Evolutionary conservation across 2,329 filamentous ascomycete genomes (phyloP).

Genomic region (Cadophora malorum): DNA sequence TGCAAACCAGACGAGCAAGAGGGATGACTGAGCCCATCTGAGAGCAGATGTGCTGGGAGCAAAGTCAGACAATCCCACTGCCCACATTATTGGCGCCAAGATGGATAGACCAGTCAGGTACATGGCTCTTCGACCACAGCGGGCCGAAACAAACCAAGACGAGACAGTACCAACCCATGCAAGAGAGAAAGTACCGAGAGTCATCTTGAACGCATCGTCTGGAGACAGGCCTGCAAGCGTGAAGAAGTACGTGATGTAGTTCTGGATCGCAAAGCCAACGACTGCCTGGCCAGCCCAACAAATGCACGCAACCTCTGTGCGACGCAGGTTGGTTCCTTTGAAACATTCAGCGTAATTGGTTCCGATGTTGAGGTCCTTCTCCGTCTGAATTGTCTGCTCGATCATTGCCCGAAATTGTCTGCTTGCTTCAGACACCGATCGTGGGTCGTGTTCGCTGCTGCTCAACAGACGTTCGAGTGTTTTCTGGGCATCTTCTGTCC

Average conservation of each 20-base stretch:
- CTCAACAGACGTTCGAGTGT: not conserved
- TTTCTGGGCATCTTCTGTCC: not conserved
- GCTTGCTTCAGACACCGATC: slow-evolving; percentile 36
- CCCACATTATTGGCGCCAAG: slow-evolving; percentile 51
- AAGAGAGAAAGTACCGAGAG: slow-evolving; percentile 54
- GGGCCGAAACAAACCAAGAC: slow-evolving; percentile 56
- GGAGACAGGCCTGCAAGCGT: slow-evolving; percentile 59
- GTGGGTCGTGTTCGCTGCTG: not conserved
- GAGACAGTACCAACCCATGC: slow-evolving; percentile 58
- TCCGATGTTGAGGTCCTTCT: slow-evolving; percentile 51
- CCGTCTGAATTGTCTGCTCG: slow-evolving; percentile 60
- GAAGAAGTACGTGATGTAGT: slow-evolving; percentile 68
- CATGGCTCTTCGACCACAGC: slow-evolving; percentile 56
- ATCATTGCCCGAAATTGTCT: slow-evolving; percentile 57
- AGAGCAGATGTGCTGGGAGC: slow-evolving; percentile 49
- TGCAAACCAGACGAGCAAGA: slow-evolving; percentile 50
- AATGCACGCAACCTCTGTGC: slow-evolving; percentile 60
- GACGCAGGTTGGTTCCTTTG: slow-evolving; percentile 53
- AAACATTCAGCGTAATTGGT: slow-evolving; percentile 59
- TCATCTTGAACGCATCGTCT: slow-evolving; percentile 58
- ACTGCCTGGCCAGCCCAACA: slow-evolving; percentile 68
- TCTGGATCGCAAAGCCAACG: slow-evolving; percentile 66
- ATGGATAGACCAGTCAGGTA: slow-evolving; percentile 55
- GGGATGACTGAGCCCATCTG: slow-evolving; percentile 52
- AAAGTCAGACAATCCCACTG: slow-evolving; percentile 54